Evolutionary conservation across 768 basidiomycete species (phyloP).

Genomic region (Tephrocybe sp.): DNA sequence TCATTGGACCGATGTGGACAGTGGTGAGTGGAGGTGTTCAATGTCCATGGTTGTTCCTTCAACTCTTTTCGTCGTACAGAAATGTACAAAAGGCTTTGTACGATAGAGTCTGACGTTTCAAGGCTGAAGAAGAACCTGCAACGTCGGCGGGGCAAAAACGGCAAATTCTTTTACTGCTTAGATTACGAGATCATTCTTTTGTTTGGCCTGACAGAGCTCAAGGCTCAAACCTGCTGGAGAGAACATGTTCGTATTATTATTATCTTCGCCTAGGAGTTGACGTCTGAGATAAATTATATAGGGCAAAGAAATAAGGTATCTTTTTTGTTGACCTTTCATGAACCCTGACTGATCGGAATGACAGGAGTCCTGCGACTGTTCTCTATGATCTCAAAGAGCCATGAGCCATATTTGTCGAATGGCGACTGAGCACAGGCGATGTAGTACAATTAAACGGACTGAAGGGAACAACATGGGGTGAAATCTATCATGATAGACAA

Average conservation of each 20-base stretch:
- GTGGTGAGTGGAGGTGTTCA: slow-evolving; percentile 3
- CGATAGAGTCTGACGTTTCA: slow-evolving; percentile 10
- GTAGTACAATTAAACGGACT: no score
- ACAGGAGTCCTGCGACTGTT: background rate
- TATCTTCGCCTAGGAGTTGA: background rate
- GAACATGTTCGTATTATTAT: slow-evolving; percentile 16
- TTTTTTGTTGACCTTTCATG: background rate
- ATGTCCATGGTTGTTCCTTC: background rate
- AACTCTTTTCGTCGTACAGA: background rate
- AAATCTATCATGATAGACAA: no score
- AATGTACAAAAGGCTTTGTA: slow-evolving; percentile 14
- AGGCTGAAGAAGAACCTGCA: slow-evolving; percentile 1
- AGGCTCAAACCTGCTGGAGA: slow-evolving; percentile 20
- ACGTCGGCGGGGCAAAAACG: slow-evolving; percentile 2
- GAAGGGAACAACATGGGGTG: no score
- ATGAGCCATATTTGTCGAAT: no score
- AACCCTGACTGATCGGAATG: background rate
- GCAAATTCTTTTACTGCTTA: slow-evolving; percentile 12
- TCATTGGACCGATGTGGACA: slow-evolving; percentile 16
- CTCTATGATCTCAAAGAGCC: background rate
- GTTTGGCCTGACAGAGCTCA: slow-evolving; percentile 23
- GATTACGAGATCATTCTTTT: slow-evolving; percentile 19
- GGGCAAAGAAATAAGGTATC: slow-evolving; percentile 11
- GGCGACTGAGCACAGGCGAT: no score
- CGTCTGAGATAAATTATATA: background rate